Conservation (phyloP, 495 filamentous ascomycete genomes). For the Podospora appendiculata region DNA sequence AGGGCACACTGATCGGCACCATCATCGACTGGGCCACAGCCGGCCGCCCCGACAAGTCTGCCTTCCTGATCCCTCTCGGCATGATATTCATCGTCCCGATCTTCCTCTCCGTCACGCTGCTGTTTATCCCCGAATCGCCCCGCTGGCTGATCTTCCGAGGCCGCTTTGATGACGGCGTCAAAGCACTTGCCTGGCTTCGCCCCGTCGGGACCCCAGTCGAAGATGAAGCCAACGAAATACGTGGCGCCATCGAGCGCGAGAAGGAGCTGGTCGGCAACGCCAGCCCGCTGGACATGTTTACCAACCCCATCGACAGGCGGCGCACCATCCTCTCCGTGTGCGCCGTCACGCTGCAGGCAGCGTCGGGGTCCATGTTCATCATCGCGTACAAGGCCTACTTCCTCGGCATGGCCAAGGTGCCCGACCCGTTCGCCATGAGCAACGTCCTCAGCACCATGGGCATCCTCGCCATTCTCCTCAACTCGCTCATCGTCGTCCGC, state of each 20-base stretch:
- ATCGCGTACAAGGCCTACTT: conserved; percentile 60
- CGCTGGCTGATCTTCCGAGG: conserved; percentile 52
- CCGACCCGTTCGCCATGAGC: conserved; percentile 51
- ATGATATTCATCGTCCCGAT: conserved; percentile 50
- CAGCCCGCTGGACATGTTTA: conserved; percentile 45
- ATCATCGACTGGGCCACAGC: conserved; percentile 54
- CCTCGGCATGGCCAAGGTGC: conserved; percentile 55
- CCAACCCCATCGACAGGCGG: conserved; percentile 44
- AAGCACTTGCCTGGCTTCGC: conserved; percentile 37
- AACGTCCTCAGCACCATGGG: conserved; percentile 50
- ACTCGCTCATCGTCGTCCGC: conserved; percentile 44
- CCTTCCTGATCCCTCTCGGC: conserved; percentile 53
- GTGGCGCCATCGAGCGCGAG: conserved; percentile 44
- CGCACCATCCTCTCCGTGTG: conserved; percentile 43
- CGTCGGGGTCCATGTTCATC: conserved; percentile 54
- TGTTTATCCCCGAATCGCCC: conserved; percentile 58
- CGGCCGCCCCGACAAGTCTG: conserved; percentile 32
- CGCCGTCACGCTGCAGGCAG: conserved; percentile 47
- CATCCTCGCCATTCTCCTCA: conserved; percentile 49
- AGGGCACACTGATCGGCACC: conserved; percentile 51
- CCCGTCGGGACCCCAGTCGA: conserved; percentile 34
- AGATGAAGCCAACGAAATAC: conserved; percentile 45
- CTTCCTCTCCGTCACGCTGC: conserved; percentile 40
- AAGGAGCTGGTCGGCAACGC: conserved; percentile 31
- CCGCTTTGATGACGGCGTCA: conserved; percentile 40